Base-by-base conservation (phyloP, 1,139 yeast genomes). In the Blastobotrys indianensis region DNA sequence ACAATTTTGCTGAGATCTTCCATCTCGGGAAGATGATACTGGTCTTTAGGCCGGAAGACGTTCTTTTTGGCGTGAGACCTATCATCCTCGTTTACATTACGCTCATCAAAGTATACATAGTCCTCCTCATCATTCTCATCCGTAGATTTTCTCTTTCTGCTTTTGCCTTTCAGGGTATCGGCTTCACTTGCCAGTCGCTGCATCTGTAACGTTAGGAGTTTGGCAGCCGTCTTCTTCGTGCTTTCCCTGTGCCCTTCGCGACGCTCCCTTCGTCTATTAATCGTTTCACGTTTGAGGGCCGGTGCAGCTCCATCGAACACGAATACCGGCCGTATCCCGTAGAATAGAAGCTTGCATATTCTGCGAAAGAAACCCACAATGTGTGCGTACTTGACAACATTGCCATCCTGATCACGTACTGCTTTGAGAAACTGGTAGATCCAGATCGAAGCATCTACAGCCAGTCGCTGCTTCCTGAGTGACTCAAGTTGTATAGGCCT, bases 291-390 rank as follows among this genome's bases (percentile, higher is more conserved):
- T 66, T 94, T 94, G 58, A 92, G 68, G 1, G 75, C 74, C 0
- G 98, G 98, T 0, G 95, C 97, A 1, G 94, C 96, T 16, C 99
- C 99, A 68, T 94, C 99, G 68, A 94, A 94, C 0, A 94, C 95
- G 72, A 94, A 94, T 10, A 94, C 85, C 0, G 99, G 98, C 47
- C 73, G 75, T 30, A 94, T 87, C 0, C 97, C 98, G 68, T 82
- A 86, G 63, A 80, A 94, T 15, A 94, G 65, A 49, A 94, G 68
- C 59, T 94, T 94, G 67, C 98, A 90, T 11, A 94, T 88, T 48
- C 99, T 74, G 54, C 97, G 70, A 64, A 92, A 92, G 61, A 94
- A 94, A 9, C 99, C 99, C 25, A 90, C 84, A 16, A 92, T 79
- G 63, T 94, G 98, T 0, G 97, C 83, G 52, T 80, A 85, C 34